Evolutionary conservation across 2,329 filamentous ascomycete species (phyloP).

Genomic region (Phaeosphaeria sp.): DNA sequence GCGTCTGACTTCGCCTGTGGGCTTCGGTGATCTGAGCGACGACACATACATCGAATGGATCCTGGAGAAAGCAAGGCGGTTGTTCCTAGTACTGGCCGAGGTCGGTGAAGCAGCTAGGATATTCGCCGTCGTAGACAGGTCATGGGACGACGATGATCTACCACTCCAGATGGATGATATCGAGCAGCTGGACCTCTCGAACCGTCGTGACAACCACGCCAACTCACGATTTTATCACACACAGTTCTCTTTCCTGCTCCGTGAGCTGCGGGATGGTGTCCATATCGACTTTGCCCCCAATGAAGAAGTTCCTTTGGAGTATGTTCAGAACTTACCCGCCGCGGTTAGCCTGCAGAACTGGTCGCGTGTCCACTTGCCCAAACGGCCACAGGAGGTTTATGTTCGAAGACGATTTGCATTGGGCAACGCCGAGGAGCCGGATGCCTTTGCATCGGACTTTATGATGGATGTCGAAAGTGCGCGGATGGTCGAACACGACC

Average conservation of each 20-base stretch:
- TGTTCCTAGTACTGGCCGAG: constrained; percentile 75
- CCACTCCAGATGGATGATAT: constrained; percentile 72
- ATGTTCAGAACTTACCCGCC: constrained; percentile 65
- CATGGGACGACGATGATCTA: constrained; percentile 78
- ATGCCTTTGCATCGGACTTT: constrained; percentile 57
- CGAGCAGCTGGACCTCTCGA: constrained; percentile 66
- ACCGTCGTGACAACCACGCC: constrained; percentile 65
- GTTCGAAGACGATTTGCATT: constrained; percentile 65
- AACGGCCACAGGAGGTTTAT: constrained; percentile 63
- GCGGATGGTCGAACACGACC: constrained; percentile 67
- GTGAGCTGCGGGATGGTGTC: constrained; percentile 65
- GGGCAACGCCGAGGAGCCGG: constrained; percentile 42
- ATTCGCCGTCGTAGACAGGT: constrained; percentile 75
- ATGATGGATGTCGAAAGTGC: constrained; percentile 66
- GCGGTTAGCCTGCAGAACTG: constrained; percentile 55
- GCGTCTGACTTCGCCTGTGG: constrained; percentile 67
- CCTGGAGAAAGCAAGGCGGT: constrained; percentile 68
- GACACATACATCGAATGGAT: constrained; percentile 83
- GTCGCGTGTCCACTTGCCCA: constrained; percentile 70
- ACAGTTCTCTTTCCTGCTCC: constrained; percentile 75
- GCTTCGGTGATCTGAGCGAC: constrained; percentile 73
- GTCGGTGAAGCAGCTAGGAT: constrained; percentile 75
- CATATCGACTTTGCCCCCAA: constrained; percentile 70
- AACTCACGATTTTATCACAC: constrained; percentile 73
- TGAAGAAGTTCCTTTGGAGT: constrained; percentile 73